phyloP scores from a whole-genome alignment of 495 filamentous ascomycete genomes.

The Cryomyces antarcticus region DNA sequence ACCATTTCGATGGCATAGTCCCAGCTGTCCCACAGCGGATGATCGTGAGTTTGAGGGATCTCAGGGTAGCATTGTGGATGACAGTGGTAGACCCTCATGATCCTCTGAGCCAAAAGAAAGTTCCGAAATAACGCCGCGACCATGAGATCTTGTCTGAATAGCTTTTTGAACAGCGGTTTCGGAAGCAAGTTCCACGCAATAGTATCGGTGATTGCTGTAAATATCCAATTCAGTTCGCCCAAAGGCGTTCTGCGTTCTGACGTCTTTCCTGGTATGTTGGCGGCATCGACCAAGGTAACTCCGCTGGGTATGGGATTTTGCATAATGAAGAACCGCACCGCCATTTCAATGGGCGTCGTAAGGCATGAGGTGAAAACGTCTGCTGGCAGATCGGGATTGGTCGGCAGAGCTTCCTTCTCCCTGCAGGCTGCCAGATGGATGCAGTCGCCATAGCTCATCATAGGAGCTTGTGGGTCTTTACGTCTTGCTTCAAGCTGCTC shows the following conservation, averaged over 20 bases:
- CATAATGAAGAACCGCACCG: slow-evolving; percentile 79
- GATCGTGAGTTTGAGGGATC: slow-evolving; percentile 78
- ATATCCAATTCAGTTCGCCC: slow-evolving; percentile 97
- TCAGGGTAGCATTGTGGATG: slow-evolving; percentile 76
- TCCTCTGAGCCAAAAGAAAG: slow-evolving; percentile 80
- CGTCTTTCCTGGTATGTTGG: slow-evolving; percentile 61
- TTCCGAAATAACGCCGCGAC: slow-evolving; percentile 92
- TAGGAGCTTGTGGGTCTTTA: slow-evolving; percentile 51
- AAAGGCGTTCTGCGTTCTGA: slow-evolving; percentile 89
- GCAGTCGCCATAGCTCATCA: slow-evolving; percentile 50
- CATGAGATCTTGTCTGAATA: slow-evolving; percentile 98
- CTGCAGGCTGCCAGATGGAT: slow-evolving; percentile 89
- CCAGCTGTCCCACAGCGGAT: slow-evolving; percentile 94
- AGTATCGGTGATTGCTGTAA: slow-evolving; percentile 95
- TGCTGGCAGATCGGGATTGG: slow-evolving; percentile 85
- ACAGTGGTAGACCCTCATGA: slow-evolving; percentile 90
- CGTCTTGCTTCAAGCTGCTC: slow-evolving; percentile 55
- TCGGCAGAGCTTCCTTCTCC: slow-evolving; percentile 77
- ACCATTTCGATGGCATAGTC: slow-evolving; percentile 94
- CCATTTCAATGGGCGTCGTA: slow-evolving; percentile 93
- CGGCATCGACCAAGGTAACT: slow-evolving; percentile 59
- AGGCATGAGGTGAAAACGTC: slow-evolving; percentile 94
- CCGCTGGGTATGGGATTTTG: slow-evolving; percentile 70
- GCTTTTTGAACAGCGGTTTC: slow-evolving; percentile 77
- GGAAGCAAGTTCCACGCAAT: slow-evolving; percentile 95